Percentiles rank a stretch among this genome's conserved stretches.
These are phyloP conservation scores for Cryphonectria parasitica DNA, from an alignment of 2,329 filamentous ascomycete genomes.

Conservation along the genomic window DNA sequence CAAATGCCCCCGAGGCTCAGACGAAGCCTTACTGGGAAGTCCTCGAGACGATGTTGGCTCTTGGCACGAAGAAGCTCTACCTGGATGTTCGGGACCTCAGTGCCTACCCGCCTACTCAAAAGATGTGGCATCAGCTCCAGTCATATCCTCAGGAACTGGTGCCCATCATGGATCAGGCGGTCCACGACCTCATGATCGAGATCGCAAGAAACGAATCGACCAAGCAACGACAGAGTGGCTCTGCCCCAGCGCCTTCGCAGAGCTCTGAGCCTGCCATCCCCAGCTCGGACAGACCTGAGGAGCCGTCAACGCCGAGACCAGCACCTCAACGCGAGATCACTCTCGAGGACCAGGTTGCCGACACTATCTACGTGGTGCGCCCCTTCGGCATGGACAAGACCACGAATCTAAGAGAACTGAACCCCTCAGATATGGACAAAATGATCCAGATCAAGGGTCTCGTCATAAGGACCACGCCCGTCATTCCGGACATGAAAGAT, in stretches of 20 bases:
- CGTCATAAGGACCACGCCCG: conserved; percentile 91
- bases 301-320: conserved; percentile 49
- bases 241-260: conserved; percentile 50
- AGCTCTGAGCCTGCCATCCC: conserved; percentile 80
- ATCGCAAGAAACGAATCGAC: conserved; percentile 80
- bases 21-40: conserved; percentile 83
- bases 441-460: conserved; percentile 93
- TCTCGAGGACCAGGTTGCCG: conserved; percentile 80
- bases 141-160: conserved; percentile 96
- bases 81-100: conserved; percentile 88
- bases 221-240: conserved; percentile 67
- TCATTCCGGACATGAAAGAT: conserved; percentile 99
- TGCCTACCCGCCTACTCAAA: conserved; percentile 87
- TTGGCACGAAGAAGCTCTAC: conserved; percentile 84
- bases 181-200: conserved; percentile 93
- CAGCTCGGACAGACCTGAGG: conserved; percentile 74
- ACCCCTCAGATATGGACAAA: conserved; percentile 95
- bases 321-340: conserved; percentile 55
- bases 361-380: conserved; percentile 80
- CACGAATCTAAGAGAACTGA: conserved; percentile 91
- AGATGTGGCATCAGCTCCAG: conserved; percentile 94
- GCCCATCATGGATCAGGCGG: conserved; percentile 90
- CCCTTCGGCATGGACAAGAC: conserved; percentile 86
- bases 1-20: conserved; percentile 70
- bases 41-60: conserved; percentile 86